Evolutionary conservation across 257 asterid genomes (phyloP).

Genomic region (Solanum sejunctum): DNA sequence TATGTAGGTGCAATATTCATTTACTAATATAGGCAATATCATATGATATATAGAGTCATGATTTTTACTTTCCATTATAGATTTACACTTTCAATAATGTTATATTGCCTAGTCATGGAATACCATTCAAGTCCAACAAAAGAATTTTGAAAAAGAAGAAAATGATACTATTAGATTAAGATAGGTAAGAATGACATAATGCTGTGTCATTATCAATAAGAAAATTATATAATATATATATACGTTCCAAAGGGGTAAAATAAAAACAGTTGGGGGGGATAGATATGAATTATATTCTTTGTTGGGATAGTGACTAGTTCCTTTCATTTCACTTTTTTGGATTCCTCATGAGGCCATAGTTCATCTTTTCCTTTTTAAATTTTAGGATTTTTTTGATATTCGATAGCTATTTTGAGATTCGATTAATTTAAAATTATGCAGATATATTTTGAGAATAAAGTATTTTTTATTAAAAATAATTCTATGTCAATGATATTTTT

Average conservation of each 20-base stretch:
- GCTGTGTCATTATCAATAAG: constrained; percentile 21
- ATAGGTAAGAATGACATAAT: constrained; percentile 18
- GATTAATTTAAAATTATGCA: neutral
- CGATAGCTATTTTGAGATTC: fast-evolving
- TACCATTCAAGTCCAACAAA: neutral
- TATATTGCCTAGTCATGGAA: neutral
- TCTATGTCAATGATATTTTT: neutral
- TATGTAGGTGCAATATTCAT: neutral
- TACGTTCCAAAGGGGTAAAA: neutral
- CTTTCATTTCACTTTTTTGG: constrained; percentile 42
- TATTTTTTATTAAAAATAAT: fast-evolving
- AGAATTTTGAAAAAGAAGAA: neutral
- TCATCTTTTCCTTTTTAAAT: constrained; percentile 6
- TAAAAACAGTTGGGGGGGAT: constrained; percentile 5
- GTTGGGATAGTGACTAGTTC: constrained; percentile 51
- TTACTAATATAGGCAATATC: neutral
- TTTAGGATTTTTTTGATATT: neutral
- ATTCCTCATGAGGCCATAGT: constrained; percentile 50
- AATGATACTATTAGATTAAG: neutral
- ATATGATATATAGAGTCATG: neutral
- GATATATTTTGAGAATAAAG: too few species aligned
- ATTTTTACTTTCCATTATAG: neutral
- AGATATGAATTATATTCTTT: constrained; percentile 27
- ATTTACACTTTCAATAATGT: neutral
- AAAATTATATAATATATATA: neutral